These are phyloP conservation scores for Rhizopus microsporus DNA, from an alignment of 371 early-diverging fungal species.

Conservation along the genomic window DNA sequence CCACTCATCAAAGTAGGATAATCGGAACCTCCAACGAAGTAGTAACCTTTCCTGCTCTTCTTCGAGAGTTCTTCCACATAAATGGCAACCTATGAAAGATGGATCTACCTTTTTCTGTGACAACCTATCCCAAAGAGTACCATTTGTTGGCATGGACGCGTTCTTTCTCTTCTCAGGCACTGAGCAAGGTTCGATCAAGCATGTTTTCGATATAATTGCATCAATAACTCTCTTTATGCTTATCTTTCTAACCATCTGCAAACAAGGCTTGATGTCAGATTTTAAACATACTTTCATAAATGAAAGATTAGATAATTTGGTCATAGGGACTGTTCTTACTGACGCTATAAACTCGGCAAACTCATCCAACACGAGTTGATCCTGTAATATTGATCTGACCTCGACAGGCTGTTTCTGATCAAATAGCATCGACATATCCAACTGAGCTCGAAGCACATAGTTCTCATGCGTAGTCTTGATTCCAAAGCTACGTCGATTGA, in stretches of 20 bases:
- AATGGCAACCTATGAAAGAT: slow-evolving; percentile 47
- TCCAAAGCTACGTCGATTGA: background rate
- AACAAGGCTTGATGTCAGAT: slow-evolving; percentile 71
- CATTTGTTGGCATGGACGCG: background rate
- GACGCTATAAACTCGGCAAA: slow-evolving; percentile 19
- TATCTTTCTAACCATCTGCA: slow-evolving; percentile 67
- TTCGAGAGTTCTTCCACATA: slow-evolving; percentile 18
- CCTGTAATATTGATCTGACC: slow-evolving; percentile 7
- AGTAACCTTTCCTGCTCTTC: background rate
- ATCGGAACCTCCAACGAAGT: slow-evolving; percentile 62
- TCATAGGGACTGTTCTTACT: slow-evolving; percentile 3
- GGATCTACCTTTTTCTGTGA: background rate
- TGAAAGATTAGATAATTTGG: slow-evolving; percentile 13
- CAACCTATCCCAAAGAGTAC: background rate
- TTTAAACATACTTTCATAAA: slow-evolving; percentile 45
- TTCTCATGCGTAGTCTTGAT: slow-evolving; percentile 19
- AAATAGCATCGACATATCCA: slow-evolving; percentile 14
- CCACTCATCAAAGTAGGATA: slow-evolving; percentile 74
- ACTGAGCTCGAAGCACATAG: slow-evolving; percentile 19
- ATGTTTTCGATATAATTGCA: slow-evolving; percentile 61
- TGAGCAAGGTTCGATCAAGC: slow-evolving; percentile 43
- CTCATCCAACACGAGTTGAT: slow-evolving; percentile 15
- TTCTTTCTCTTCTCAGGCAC: slow-evolving; percentile 1
- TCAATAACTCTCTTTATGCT: slow-evolving; percentile 68
- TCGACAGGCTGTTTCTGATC: slow-evolving; percentile 9